A percentile compares a stretch with the other conserved stretches of the same genome.
These are phyloP conservation scores for Colletotrichum gigasporum DNA, from an alignment of 2,329 filamentous ascomycete genomes.

Conservation along the genomic window DNA sequence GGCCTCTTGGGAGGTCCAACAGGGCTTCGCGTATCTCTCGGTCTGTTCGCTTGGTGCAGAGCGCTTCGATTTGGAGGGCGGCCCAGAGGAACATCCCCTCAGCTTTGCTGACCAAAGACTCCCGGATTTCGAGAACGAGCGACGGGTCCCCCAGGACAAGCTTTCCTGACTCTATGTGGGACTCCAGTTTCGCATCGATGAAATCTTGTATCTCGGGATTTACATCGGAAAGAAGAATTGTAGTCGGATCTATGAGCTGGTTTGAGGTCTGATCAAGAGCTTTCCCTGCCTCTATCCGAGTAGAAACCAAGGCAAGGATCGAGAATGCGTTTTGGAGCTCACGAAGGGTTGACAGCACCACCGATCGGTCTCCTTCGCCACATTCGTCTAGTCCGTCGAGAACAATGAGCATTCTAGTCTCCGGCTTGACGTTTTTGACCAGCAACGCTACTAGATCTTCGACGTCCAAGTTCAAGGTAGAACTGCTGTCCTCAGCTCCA, in stretches of 20 bases:
- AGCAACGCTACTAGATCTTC: too few relatives aligned
- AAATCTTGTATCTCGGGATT: constrained; percentile 38
- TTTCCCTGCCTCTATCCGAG: too few relatives aligned
- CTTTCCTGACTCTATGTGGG: neutral
- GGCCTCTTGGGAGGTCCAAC: constrained; percentile 39
- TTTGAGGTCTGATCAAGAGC: too few relatives aligned
- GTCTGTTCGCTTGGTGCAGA: constrained; percentile 47
- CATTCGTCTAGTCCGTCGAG: too few relatives aligned
- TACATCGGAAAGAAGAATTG: constrained; percentile 30
- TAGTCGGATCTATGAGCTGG: neutral
- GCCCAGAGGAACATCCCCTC: constrained; percentile 48
- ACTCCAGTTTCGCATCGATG: constrained; percentile 31
- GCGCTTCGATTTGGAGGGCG: constrained; percentile 39
- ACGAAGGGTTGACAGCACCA: too few relatives aligned
- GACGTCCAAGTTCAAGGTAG: too few relatives aligned
- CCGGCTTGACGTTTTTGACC: too few relatives aligned
- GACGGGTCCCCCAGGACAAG: constrained; percentile 32
- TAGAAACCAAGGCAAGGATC: too few relatives aligned
- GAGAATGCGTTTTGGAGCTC: too few relatives aligned
- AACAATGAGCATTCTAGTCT: too few relatives aligned
- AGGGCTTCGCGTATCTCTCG: constrained; percentile 44
- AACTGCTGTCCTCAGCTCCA: too few relatives aligned
- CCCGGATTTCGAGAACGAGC: constrained; percentile 33
- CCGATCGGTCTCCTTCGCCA: too few relatives aligned
- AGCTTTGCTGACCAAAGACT: constrained; percentile 34